Base-by-base conservation (phyloP, 2,329 filamentous ascomycete genomes). In the Scleromitrula shiraiana region DNA sequence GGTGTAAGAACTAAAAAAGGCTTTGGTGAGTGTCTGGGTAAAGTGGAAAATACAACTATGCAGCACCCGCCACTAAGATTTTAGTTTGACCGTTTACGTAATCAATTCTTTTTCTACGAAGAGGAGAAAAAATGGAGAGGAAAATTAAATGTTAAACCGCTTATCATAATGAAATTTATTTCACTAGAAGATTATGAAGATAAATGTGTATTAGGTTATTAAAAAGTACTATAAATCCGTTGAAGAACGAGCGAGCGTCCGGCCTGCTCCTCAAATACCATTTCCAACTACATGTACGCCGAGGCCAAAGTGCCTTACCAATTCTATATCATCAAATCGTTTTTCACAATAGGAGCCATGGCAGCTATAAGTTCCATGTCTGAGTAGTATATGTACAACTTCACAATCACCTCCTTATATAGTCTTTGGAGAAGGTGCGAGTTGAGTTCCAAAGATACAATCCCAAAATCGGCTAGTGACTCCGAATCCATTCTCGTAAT, bases 401-500 rank as follows among this genome's bases (percentile, higher is more conserved):
- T n/a, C n/a, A n/a, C n/a, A n/a, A 26, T 26, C 41, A 33, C 14
- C n/a, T 17, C 10, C 5, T 47, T 9, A 60, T 35, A 52, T 40
- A 5, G 51, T 53, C 47, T 62, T 62, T 14, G 55, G 55, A 29
- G 60, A 52, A 29, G 61, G 59, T 19, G 54, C 68, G 44, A 98
- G 73, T 69, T 95, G 84, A 1, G 93, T 98, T 56, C 89, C 88
- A 64, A 98, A 98, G 6, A 98, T 70, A 41, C 71, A 72, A 66
- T 98, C 93, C 93, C 93, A 98, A 74, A 98, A 95, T 56, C 83
- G 82, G 73, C 85, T 96, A 26, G 91, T 96, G 43, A 98, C 91
- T 49, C 93, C 93, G 60, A 97, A 98, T 44, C 93, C 93, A 56
- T 95, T 91, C 68, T 98, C 86, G 65, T 94, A 98, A 66, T 98